Conservation (phyloP, 441 rosid genomes). For the Erysimum cheiri region DNA sequence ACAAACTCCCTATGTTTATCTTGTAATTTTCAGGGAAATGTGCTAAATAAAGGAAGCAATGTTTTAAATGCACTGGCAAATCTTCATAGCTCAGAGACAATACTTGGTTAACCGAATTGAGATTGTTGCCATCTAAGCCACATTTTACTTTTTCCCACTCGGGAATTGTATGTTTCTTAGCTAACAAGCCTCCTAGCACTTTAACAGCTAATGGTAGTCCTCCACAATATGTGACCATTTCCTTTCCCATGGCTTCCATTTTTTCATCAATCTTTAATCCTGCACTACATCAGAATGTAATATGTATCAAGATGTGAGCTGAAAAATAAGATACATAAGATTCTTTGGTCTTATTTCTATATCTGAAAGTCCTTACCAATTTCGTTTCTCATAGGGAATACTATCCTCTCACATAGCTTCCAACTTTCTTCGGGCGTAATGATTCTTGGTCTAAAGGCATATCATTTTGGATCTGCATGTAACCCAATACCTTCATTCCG, state of each 20-base stretch:
- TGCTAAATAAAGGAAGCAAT: constrained; percentile 1
- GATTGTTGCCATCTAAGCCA: background rate
- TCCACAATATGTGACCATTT: no score
- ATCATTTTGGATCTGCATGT: background rate
- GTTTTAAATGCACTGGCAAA: background rate
- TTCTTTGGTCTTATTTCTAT: no score
- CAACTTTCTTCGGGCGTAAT: background rate
- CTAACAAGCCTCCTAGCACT: no score
- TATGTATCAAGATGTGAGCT: no score
- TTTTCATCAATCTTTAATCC: background rate
- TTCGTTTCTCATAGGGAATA: background rate
- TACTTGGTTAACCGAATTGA: background rate
- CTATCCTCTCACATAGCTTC: background rate
- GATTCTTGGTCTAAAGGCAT: background rate
- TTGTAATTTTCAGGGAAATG: background rate
- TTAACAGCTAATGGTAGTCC: no score
- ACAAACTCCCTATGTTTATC: background rate
- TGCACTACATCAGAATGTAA: background rate
- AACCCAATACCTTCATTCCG: no score
- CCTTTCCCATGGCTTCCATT: background rate
- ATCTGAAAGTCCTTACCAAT: background rate
- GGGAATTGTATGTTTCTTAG: no score
- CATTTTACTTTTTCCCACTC: background rate
- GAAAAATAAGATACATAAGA: no score
- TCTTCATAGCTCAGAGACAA: background rate